These are phyloP conservation scores for Pythium scleroteichum DNA, from an alignment of 352 stramenopile genomes.

Conservation along the genomic window DNA sequence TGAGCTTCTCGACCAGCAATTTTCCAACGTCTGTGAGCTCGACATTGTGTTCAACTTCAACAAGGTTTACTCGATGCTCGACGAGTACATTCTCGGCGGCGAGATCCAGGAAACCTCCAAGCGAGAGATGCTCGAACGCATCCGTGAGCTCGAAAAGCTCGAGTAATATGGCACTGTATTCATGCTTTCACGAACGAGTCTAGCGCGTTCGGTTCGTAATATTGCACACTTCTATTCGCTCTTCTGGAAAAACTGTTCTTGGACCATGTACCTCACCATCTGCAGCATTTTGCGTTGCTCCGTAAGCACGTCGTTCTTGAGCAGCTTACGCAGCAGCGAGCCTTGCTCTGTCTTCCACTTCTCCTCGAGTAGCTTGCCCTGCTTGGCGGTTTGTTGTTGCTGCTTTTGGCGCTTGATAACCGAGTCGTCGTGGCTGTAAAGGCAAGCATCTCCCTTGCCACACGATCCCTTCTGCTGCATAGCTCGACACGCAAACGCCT, in stretches of 20 bases:
- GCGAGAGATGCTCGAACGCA: slow-evolving; percentile 91
- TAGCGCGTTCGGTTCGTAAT: neutral
- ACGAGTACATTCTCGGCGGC: slow-evolving; percentile 95
- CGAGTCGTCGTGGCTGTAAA: slow-evolving; percentile 57
- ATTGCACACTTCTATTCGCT: slow-evolving; percentile 14
- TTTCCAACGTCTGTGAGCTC: slow-evolving; percentile 99
- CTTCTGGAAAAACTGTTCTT: slow-evolving; percentile 49
- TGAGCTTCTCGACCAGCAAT: slow-evolving; percentile 98
- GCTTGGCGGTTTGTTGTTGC: slow-evolving; percentile 33
- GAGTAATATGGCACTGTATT: slow-evolving; percentile 42
- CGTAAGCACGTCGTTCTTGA: slow-evolving; percentile 65
- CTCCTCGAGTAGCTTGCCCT: slow-evolving; percentile 50
- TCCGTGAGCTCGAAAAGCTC: slow-evolving; percentile 92
- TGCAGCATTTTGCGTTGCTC: slow-evolving; percentile 81
- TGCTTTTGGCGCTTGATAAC: slow-evolving; percentile 34
- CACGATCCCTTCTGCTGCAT: slow-evolving; percentile 63
- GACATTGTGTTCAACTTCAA: slow-evolving; percentile 96
- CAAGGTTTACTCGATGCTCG: slow-evolving; percentile 94
- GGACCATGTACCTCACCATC: slow-evolving; percentile 66
- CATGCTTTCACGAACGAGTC: neutral
- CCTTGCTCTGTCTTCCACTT: slow-evolving; percentile 65
- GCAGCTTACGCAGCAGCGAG: slow-evolving; percentile 73
- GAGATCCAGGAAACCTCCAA: slow-evolving; percentile 94
- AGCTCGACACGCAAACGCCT: slow-evolving; percentile 54
- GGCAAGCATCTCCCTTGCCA: slow-evolving; percentile 52